A percentile compares a stretch with the other conserved stretches of the same genome.
Evolutionary conservation across 2,329 filamentous ascomycete genomes (phyloP).

Genomic region (Pseudonectria foliicola): DNA sequence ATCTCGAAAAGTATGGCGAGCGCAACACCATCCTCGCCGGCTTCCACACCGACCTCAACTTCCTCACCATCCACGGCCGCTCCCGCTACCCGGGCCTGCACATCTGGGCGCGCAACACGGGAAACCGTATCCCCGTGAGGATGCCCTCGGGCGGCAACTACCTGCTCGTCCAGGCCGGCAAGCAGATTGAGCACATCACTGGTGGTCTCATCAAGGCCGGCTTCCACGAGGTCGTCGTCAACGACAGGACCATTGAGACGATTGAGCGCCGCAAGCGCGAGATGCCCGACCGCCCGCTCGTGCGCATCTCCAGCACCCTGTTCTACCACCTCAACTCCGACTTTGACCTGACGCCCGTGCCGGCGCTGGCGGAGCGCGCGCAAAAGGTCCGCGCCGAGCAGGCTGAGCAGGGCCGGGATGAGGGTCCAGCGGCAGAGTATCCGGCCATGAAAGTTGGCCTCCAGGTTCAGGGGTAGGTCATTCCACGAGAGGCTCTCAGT

Average conservation of each 20-base stretch:
- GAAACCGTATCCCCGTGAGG: constrained; percentile 49
- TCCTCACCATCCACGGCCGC: constrained; percentile 57
- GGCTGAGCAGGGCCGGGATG: constrained; percentile 42
- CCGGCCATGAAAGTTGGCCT: constrained; percentile 50
- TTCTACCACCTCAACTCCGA: constrained; percentile 56
- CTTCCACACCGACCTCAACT: constrained; percentile 60
- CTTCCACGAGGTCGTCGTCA: constrained; percentile 56
- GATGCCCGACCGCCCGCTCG: constrained; percentile 41
- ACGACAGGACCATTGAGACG: constrained; percentile 41
- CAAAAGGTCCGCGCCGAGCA: constrained; percentile 38
- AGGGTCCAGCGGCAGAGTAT: constrained; percentile 44
- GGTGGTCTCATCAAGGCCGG: constrained; percentile 55
- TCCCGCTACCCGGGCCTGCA: constrained; percentile 55
- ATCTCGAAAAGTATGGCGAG: constrained; percentile 45
- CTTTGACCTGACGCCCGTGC: constrained; percentile 46
- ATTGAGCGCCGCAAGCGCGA: constrained; percentile 36
- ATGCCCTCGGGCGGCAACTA: constrained; percentile 52
- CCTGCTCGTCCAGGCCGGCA: constrained; percentile 54
- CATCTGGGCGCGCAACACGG: constrained; percentile 58
- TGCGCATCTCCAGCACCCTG: constrained; percentile 53
- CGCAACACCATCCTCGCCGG: constrained; percentile 54
- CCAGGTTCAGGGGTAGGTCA: constrained; percentile 48
- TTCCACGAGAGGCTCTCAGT: not conserved
- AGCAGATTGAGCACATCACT: constrained; percentile 56
- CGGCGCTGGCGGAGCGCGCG: constrained; percentile 39